Percentiles rank a stretch among this genome's conserved stretches.
Conservation (phyloP, 2,329 filamentous ascomycete genomes). For the Neophaeococcomyces mojaviensis region DNA sequence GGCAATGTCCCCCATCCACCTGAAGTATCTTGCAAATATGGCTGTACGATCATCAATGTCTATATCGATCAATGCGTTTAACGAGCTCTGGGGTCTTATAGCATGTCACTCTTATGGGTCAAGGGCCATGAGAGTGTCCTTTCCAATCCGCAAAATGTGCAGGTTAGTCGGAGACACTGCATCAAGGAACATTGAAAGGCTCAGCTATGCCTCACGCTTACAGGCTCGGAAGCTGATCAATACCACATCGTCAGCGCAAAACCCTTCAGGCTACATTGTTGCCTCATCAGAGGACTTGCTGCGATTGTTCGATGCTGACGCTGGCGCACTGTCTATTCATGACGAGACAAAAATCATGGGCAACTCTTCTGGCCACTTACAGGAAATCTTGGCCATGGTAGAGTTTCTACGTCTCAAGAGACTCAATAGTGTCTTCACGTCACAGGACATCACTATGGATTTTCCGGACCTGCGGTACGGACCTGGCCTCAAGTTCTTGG, state of each 20-base stretch:
- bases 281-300: constrained; percentile 80
- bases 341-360: constrained; percentile 87
- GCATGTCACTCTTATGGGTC: constrained; percentile 74
- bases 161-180: constrained; percentile 77
- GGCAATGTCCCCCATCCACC: constrained; percentile 82
- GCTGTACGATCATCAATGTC: constrained; percentile 91
- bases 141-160: constrained; percentile 88
- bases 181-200: constrained; percentile 76
- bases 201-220: constrained; percentile 77
- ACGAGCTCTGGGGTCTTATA: constrained; percentile 80
- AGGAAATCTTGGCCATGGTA: constrained; percentile 75
- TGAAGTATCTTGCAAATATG: constrained; percentile 86
- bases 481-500: constrained; percentile 70
- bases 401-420: constrained; percentile 74
- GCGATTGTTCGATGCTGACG: constrained; percentile 79
- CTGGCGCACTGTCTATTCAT: constrained; percentile 72
- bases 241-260: constrained; percentile 69
- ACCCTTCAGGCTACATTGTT: constrained; percentile 82
- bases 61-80: constrained; percentile 80
- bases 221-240: constrained; percentile 86
- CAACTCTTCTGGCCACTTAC: constrained; percentile 58
- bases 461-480: constrained; percentile 75
- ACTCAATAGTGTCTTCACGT: constrained; percentile 67
- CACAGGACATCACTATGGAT: constrained; percentile 66
- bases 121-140: constrained; percentile 80